These are phyloP conservation scores for Talaromyces sp. DNA, from an alignment of 2,329 filamentous ascomycete species.

Conservation along the genomic window DNA sequence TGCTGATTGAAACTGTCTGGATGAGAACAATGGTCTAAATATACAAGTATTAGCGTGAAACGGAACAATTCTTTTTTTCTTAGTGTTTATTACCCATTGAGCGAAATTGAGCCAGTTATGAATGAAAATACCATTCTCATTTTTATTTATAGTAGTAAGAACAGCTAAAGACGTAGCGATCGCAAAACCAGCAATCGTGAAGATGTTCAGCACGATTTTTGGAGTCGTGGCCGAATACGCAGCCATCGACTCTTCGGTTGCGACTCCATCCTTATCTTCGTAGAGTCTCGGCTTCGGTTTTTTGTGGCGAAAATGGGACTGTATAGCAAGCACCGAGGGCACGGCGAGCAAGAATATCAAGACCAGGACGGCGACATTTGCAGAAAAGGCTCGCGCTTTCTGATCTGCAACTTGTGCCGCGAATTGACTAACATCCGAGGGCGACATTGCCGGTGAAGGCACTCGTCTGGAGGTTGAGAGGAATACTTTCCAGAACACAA, in stretches of 20 bases:
- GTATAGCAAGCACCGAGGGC: slow-evolving; percentile 27
- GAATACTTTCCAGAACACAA: not conserved
- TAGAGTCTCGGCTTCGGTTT: slow-evolving; percentile 47
- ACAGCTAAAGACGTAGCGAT: slow-evolving; percentile 58
- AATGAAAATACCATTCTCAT: slow-evolving; percentile 41
- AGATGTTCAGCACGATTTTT: slow-evolving; percentile 54
- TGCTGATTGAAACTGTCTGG: slow-evolving; percentile 7
- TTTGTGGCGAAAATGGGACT: slow-evolving; percentile 20
- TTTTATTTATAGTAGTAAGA: slow-evolving; percentile 31
- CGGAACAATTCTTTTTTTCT: not conserved
- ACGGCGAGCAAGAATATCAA: slow-evolving; percentile 26
- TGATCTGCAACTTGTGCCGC: not conserved
- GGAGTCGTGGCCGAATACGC: slow-evolving; percentile 61
- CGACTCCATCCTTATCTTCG: slow-evolving; percentile 66
- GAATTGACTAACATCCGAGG: not conserved
- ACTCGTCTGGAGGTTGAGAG: not conserved
- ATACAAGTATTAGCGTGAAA: not conserved
- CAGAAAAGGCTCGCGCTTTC: slow-evolving; percentile 19
- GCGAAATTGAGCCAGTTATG: slow-evolving; percentile 60
- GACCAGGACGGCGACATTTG: slow-evolving; percentile 26
- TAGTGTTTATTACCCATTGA: slow-evolving; percentile 54
- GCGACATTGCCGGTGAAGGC: not conserved
- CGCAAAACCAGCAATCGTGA: slow-evolving; percentile 54
- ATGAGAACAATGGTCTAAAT: slow-evolving; percentile 2
- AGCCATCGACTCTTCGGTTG: slow-evolving; percentile 60